These are phyloP conservation scores for Scheffersomyces insectosa DNA, from an alignment of 1,139 yeast genomes.

Conservation along the genomic window DNA sequence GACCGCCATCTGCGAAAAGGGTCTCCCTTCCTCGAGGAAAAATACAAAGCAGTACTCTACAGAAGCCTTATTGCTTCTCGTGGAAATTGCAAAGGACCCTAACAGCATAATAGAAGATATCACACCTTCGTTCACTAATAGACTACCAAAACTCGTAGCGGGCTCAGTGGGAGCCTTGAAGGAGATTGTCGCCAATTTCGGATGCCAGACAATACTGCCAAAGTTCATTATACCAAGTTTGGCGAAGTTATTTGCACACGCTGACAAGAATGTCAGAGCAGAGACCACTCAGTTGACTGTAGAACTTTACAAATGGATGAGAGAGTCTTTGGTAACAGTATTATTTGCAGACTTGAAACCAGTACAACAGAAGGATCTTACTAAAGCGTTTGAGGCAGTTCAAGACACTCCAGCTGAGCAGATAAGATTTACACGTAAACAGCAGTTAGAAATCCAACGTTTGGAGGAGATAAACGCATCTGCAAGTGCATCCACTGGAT, in stretches of 20 bases:
- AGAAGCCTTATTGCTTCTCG: constrained; percentile 61
- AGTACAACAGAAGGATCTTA: constrained; percentile 85
- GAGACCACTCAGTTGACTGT: constrained; percentile 74
- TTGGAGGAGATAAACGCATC: constrained; percentile 16
- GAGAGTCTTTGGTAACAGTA: constrained; percentile 58
- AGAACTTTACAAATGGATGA: constrained; percentile 76
- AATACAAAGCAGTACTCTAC: constrained; percentile 69
- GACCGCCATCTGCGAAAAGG: constrained; percentile 72
- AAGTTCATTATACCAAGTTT: constrained; percentile 59
- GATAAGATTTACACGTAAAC: constrained; percentile 55
- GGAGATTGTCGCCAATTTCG: constrained; percentile 63
- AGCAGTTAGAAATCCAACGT: constrained; percentile 30
- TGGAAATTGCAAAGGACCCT: constrained; percentile 63
- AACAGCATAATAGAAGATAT: constrained; percentile 69
- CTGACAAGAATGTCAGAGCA: constrained; percentile 83
- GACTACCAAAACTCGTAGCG: constrained; percentile 78
- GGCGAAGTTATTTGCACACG: constrained; percentile 77
- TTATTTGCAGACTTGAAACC: constrained; percentile 80
- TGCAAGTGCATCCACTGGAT: constrained; percentile 15
- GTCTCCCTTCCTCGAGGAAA: constrained; percentile 72
- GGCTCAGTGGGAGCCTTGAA: constrained; percentile 60
- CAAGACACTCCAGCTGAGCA: constrained; percentile 51
- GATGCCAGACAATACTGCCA: constrained; percentile 64
- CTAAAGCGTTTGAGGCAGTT: constrained; percentile 62
- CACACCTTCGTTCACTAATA: constrained; percentile 59